Percentiles rank a stretch among this genome's conserved stretches.
Evolutionary conservation across 306 rosid genomes (phyloP).

Genomic region (Cucurbita moschata): DNA sequence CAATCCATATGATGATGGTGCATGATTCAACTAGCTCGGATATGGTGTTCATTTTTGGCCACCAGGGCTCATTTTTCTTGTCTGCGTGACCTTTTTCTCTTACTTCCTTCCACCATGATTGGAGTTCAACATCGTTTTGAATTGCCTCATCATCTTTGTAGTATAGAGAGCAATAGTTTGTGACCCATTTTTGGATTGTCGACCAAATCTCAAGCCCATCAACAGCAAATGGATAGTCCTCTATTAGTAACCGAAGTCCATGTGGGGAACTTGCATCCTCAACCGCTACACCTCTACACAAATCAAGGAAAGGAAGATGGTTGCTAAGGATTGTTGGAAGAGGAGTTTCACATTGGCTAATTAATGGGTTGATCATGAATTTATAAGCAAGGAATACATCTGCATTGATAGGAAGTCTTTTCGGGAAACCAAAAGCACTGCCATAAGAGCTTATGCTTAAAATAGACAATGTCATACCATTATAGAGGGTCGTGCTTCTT

Average conservation of each 20-base stretch:
- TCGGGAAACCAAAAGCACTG: too few species aligned
- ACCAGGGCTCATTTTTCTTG: not conserved
- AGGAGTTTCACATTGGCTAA: too few species aligned
- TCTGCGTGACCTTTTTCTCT: not conserved
- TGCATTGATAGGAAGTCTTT: too few species aligned
- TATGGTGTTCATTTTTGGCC: not conserved
- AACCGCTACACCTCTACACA: too few species aligned
- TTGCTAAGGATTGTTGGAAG: too few species aligned
- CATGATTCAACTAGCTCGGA: not conserved
- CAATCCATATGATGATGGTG: not conserved
- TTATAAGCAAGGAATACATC: too few species aligned
- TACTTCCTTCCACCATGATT: not conserved
- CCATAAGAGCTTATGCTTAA: too few species aligned
- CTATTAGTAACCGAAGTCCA: not conserved
- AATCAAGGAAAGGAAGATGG: too few species aligned
- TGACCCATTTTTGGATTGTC: not conserved
- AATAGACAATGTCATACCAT: too few species aligned
- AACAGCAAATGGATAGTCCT: not conserved
- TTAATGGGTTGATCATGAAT: too few species aligned
- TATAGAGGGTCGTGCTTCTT: too few species aligned
- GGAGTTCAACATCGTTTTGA: not conserved
- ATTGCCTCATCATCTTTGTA: not conserved
- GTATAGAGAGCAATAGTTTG: not conserved
- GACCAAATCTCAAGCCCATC: not conserved
- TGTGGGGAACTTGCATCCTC: not conserved